Evolutionary conservation across 441 rosid species (phyloP).

Genomic region (Bruguiera hainesii): DNA sequence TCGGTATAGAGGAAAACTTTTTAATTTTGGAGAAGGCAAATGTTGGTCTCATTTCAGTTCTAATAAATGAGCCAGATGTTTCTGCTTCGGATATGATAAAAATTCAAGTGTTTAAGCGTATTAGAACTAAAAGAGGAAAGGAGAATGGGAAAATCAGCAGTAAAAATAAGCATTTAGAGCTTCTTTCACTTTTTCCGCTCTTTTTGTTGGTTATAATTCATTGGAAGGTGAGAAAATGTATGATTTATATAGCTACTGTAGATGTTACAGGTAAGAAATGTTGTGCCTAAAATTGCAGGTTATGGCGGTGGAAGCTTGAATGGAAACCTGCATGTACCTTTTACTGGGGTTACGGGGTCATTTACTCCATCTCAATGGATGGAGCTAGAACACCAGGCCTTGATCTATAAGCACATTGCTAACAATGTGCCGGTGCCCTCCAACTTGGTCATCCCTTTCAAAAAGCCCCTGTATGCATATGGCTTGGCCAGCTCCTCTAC

Average conservation of each 20-base stretch:
- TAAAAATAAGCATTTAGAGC: no score
- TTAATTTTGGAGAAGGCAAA: conserved; percentile 5
- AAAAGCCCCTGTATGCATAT: conserved; percentile 42
- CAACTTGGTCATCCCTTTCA: conserved; percentile 51
- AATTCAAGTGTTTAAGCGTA: no score
- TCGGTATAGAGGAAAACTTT: no score
- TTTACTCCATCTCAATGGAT: conserved; percentile 70
- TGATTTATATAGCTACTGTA: conserved; percentile 1
- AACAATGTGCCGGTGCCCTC: conserved; percentile 59
- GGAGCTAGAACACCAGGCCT: conserved; percentile 75
- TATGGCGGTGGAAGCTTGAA: conserved; percentile 28
- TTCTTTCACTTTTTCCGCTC: no score
- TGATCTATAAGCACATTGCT: conserved; percentile 64
- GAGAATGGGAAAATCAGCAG: no score
- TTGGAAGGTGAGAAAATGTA: not conserved
- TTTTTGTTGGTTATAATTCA: no score
- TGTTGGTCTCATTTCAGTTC: conserved; percentile 15
- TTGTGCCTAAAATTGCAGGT: conserved; percentile 26
- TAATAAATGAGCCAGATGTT: not conserved
- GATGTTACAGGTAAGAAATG: conserved; percentile 13
- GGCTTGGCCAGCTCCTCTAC: conserved; percentile 24
- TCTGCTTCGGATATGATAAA: no score
- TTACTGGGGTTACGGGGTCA: conserved; percentile 43
- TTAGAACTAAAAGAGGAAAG: no score
- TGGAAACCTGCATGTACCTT: conserved; percentile 40